Conservation (phyloP, 306 rosid species). For the Ormosia semicastrata region DNA sequence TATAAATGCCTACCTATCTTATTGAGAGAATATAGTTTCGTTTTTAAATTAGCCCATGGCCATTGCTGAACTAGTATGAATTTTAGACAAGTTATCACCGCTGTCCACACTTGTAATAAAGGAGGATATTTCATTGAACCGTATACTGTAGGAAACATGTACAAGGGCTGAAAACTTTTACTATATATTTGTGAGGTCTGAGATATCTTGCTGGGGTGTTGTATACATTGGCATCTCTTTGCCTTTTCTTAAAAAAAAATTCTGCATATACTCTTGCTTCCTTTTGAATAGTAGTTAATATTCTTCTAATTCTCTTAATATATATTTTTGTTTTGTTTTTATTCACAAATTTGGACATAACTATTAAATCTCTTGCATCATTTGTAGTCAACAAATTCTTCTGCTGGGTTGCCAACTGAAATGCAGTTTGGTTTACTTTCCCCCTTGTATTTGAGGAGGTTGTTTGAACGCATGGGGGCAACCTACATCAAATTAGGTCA, state of each 20-base stretch:
- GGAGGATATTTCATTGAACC: not conserved
- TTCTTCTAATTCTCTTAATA: not conserved
- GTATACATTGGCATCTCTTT: not conserved
- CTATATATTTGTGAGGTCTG: not conserved
- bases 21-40: not conserved
- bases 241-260: not conserved
- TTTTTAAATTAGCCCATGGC: not conserved
- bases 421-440: slow-evolving; percentile 80
- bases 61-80: not conserved
- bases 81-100: not conserved
- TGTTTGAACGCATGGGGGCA: slow-evolving; percentile 96
- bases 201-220: not conserved
- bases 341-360: not conserved
- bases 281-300: not conserved
- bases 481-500: slow-evolving; percentile 94
- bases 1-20: not conserved
- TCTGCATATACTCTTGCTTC: not conserved
- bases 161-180: not conserved
- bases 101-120: not conserved
- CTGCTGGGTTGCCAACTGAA: slow-evolving; percentile 64
- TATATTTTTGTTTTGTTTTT: not conserved
- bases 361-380: slow-evolving; percentile 26
- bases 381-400: slow-evolving; percentile 68
- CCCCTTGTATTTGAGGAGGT: slow-evolving; percentile 77
- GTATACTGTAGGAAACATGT: not conserved